phyloP scores from a whole-genome alignment of 148 eudicot species.

The Vaccinium vitisidaea region DNA sequence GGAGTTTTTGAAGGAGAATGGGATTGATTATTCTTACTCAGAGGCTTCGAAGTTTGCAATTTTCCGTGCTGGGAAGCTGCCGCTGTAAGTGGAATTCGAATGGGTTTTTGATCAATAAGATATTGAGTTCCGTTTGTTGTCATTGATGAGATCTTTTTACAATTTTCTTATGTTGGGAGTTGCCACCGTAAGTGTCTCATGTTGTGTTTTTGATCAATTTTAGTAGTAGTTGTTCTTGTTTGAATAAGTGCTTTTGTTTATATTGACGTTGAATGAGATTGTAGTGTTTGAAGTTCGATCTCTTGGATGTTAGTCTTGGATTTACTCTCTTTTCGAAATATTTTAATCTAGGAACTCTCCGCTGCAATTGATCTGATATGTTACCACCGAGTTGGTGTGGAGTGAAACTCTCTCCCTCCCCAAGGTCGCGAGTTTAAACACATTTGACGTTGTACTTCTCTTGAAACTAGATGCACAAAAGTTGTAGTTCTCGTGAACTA shows the following conservation, averaged over 20 bases:
- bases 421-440: background rate
- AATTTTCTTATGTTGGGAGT: background rate
- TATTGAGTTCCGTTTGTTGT: background rate
- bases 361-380: background rate
- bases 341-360: background rate
- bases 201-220: background rate
- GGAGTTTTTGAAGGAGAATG: slow-evolving; percentile 59
- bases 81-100: slow-evolving; percentile 40
- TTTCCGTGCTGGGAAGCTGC: slow-evolving; percentile 62
- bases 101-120: background rate
- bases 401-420: background rate
- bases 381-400: background rate
- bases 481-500: background rate
- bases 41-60: slow-evolving; percentile 72
- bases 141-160: background rate
- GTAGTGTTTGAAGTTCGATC: background rate
- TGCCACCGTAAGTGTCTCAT: background rate
- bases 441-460: background rate
- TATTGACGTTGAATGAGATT: background rate
- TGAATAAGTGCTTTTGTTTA: background rate
- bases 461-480: too few species aligned
- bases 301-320: background rate
- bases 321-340: background rate
- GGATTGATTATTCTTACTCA: slow-evolving; percentile 59
- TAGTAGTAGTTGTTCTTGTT: background rate